Evolutionary conservation across 2,329 filamentous ascomycete genomes (phyloP), one percentile per base, ranked within the genome.

Genomic region (Gnomoniopsis sp.): DNA sequence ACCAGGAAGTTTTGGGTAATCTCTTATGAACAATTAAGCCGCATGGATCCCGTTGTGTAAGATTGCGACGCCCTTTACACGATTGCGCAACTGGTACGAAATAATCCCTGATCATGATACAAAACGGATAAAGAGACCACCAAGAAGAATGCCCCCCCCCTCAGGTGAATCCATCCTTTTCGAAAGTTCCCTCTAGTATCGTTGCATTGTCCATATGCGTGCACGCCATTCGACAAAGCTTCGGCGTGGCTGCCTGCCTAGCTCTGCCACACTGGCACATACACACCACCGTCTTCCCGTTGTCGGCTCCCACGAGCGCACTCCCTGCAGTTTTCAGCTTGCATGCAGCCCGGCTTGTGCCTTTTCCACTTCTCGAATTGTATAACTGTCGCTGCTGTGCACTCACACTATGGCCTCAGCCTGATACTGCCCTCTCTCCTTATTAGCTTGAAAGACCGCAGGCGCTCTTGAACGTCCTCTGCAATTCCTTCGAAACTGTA

Each of bases 211-310:
- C 41, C 34, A 49, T 60, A 33, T 36, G 38, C 49, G 41, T 54
- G 58, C 49, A 57, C 54, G 44, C 47, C 58, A 60, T 54, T 53
- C 55, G 58, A 53, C 55, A 38, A 30, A 49, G 21, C 30, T 23
- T 57, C 46, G 54, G 58, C 50, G 58, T 60, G 54, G 58, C 53
- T 60, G 58, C 49, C 58, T 60, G 49, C 48, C 43, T 57, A 57
- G 53, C 54, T 60, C 43, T 30, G 34, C 48, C 51, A 47, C 34
- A 46, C 49, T 43, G 41, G 52, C 49, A 53, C 55, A 50, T 26
- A 17, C 50, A 26, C 22, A 34, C 43, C 47, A 43, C 23, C 58
- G 36, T 57, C 54, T 57, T 50, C 26, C 33, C 46, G 38, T 50
- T 51, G 49, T 44, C 47, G 54, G 49, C 23, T 53, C n/a, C 51